Evolutionary conservation across 306 rosid species (phyloP).

Genomic region (Herpetospermum pedunculosum): DNA sequence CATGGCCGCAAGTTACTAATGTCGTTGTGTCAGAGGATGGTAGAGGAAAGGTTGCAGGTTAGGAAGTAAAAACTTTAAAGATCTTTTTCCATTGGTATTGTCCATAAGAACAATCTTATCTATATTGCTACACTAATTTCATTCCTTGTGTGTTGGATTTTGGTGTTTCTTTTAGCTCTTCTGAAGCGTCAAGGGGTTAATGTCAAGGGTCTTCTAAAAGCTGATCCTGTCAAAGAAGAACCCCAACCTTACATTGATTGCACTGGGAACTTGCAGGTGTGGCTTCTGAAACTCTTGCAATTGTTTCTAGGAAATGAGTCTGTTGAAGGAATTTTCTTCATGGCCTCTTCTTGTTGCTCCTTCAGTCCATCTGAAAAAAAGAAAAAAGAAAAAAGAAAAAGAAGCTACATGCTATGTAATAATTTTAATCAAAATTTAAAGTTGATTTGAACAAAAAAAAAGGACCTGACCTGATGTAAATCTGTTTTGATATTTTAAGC

Average conservation of each 20-base stretch:
- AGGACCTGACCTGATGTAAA: background rate
- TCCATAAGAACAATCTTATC: background rate
- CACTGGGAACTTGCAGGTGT: constrained; percentile 92
- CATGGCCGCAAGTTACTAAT: constrained; percentile 68
- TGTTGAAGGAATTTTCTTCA: constrained; percentile 7
- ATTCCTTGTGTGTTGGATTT: background rate
- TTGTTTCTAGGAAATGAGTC: background rate
- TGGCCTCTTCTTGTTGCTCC: background rate
- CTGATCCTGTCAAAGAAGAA: constrained; percentile 88
- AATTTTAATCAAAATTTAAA: background rate
- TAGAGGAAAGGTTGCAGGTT: constrained; percentile 99
- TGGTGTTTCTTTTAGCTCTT: constrained; percentile 53
- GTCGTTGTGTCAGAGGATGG: constrained; percentile 77
- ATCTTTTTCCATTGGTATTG: constrained; percentile 4
- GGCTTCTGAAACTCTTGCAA: background rate
- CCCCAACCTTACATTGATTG: constrained; percentile 87
- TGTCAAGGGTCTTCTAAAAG: constrained; percentile 91
- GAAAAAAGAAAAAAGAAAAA: no score
- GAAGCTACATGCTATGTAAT: no score
- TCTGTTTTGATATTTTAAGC: background rate
- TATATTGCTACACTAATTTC: background rate
- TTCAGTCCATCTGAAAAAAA: background rate
- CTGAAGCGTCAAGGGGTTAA: constrained; percentile 93
- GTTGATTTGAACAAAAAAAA: background rate
- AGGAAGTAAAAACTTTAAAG: constrained; percentile 23